Conservation (phyloP, 106 monocot genomes). For the Allium fistulosum region DNA sequence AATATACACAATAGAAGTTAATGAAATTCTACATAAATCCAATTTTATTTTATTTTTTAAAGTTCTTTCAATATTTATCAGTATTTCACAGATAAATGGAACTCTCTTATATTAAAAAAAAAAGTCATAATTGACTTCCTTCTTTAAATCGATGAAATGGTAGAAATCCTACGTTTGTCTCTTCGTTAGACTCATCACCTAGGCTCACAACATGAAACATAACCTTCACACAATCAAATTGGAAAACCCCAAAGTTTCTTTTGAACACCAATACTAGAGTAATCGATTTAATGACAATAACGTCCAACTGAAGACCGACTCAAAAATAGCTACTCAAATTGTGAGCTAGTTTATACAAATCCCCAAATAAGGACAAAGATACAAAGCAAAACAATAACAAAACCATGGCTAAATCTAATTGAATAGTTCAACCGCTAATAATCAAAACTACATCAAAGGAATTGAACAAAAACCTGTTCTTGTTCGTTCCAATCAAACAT, state of each 20-base stretch:
- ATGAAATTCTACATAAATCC: too few relatives aligned
- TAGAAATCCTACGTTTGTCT: too few relatives aligned
- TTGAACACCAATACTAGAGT: neutral
- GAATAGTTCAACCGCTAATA: neutral
- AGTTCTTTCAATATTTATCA: too few relatives aligned
- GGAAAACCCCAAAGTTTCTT: neutral
- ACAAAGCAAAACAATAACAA: neutral
- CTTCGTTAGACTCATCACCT: too few relatives aligned
- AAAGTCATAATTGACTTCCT: too few relatives aligned
- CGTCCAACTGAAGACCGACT: neutral
- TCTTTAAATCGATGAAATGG: too few relatives aligned
- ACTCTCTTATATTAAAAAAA: too few relatives aligned
- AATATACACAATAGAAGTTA: too few relatives aligned
- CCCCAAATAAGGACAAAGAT: neutral
- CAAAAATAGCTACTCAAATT: neutral
- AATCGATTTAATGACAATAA: neutral
- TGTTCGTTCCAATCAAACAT: neutral
- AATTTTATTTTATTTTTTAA: too few relatives aligned
- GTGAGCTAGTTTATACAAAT: too few relatives aligned
- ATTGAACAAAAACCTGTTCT: conserved; percentile 3
- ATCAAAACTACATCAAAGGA: neutral
- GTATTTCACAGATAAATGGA: too few relatives aligned
- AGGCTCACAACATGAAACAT: too few relatives aligned
- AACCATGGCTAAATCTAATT: neutral
- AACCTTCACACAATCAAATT: neutral